phyloP scores from a whole-genome alignment of 2,329 filamentous ascomycete genomes.

The Parastagonospora nodorum region DNA sequence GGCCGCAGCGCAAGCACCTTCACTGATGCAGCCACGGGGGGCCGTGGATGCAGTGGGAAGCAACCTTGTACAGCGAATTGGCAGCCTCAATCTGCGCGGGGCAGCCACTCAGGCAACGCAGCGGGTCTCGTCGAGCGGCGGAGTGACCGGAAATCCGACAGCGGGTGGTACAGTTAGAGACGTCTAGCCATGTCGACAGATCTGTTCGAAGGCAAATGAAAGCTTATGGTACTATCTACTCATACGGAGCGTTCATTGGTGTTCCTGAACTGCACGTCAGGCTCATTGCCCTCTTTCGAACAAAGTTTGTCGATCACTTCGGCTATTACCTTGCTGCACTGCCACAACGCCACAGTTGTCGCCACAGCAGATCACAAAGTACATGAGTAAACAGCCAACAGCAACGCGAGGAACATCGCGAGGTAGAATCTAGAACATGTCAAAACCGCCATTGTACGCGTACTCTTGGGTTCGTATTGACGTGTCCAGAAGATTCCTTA shows the following conservation, averaged over 20 bases:
- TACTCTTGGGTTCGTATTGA: constrained; percentile 12
- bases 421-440: constrained; percentile 13
- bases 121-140: constrained; percentile 18
- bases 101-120: constrained; percentile 26
- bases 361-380: constrained; percentile 5
- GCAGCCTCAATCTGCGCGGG: constrained; percentile 73
- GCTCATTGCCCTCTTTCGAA: constrained; percentile 13
- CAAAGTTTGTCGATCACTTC: constrained; percentile 23
- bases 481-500: constrained; percentile 9
- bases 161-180: constrained; percentile 35
- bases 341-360: constrained; percentile 12
- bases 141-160: constrained; percentile 26
- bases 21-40: constrained; percentile 80
- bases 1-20: constrained; percentile 77
- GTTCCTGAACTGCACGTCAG: constrained; percentile 24
- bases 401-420: constrained; percentile 6
- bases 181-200: constrained; percentile 30
- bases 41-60: constrained; percentile 93
- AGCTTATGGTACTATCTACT: constrained; percentile 18
- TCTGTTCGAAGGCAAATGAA: constrained; percentile 8
- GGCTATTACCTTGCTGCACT: constrained; percentile 1
- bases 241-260: constrained; percentile 27
- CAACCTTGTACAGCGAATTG: constrained; percentile 85
- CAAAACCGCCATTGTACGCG: constrained; percentile 16
- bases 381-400: constrained; percentile 13